phyloP scores from a whole-genome alignment of 1,139 yeast species.

The Diutina pseudorugosa region DNA sequence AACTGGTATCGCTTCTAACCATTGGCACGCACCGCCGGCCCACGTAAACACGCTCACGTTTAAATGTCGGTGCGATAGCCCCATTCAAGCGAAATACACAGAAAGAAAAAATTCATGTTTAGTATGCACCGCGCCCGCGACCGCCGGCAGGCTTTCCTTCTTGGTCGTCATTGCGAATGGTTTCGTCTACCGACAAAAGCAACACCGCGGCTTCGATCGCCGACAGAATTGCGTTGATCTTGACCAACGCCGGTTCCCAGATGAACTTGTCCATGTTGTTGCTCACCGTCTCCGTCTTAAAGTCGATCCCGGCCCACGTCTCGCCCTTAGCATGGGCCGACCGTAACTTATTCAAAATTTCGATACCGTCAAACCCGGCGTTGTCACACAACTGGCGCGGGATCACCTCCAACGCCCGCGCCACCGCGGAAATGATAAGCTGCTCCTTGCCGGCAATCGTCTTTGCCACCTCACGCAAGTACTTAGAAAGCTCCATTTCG shows the following conservation, averaged over 20 bases:
- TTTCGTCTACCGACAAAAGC: conserved; percentile 89
- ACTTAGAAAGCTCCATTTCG: conserved; percentile 91
- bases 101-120: not conserved
- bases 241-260: conserved; percentile 97
- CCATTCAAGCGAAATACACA: not conserved
- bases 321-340: conserved; percentile 94
- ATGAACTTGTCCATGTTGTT: conserved; percentile 79
- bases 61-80: not conserved
- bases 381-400: conserved; percentile 97
- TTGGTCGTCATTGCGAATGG: conserved; percentile 39
- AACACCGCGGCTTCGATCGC: conserved; percentile 97
- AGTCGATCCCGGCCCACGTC: conserved; percentile 85
- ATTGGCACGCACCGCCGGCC: not conserved
- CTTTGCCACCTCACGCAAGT: conserved; percentile 76
- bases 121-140: conserved; percentile 10
- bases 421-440: conserved; percentile 80
- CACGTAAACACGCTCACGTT: not conserved
- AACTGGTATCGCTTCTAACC: not conserved
- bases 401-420: conserved; percentile 87
- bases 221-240: conserved; percentile 83
- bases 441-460: conserved; percentile 95
- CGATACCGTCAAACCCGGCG: conserved; percentile 96
- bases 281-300: conserved; percentile 70
- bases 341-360: conserved; percentile 77
- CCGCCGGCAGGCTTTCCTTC: conserved; percentile 8